Evolutionary conservation across 257 asterid genomes (phyloP).

Genomic region (Solanum pinnatisectum): DNA sequence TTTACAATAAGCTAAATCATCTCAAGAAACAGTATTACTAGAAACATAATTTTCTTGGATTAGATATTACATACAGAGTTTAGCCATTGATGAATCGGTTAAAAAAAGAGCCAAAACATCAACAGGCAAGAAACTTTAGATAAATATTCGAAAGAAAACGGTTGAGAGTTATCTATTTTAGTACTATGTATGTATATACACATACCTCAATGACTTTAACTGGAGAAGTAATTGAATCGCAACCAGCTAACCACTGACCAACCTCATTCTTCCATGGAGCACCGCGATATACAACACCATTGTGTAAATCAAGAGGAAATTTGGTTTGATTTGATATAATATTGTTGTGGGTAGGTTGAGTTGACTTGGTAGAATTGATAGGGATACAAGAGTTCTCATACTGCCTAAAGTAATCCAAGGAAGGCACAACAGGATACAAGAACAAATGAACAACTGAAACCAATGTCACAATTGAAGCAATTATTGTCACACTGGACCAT

Average conservation of each 20-base stretch:
- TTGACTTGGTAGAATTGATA: slow-evolving; percentile 10
- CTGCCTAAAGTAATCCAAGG: slow-evolving; percentile 45
- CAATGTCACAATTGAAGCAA: slow-evolving; percentile 57
- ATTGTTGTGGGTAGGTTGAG: slow-evolving; percentile 1
- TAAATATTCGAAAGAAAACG: too few relatives aligned
- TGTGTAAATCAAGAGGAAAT: slow-evolving; percentile 55
- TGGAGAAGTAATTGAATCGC: slow-evolving; percentile 33
- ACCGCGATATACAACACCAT: slow-evolving; percentile 62
- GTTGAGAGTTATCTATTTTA: too few relatives aligned
- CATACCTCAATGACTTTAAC: slow-evolving; percentile 66
- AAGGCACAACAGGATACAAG: slow-evolving; percentile 52
- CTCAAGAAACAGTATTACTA: background rate
- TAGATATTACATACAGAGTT: background rate
- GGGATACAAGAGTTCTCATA: slow-evolving; percentile 35
- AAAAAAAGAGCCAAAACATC: too few relatives aligned
- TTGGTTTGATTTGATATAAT: slow-evolving; percentile 8
- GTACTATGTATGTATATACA: background rate
- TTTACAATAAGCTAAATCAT: background rate
- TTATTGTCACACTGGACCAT: slow-evolving; percentile 59
- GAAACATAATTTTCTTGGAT: background rate
- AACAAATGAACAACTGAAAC: slow-evolving; percentile 66
- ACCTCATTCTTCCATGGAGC: slow-evolving; percentile 92
- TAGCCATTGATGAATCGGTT: background rate
- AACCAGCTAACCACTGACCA: slow-evolving; percentile 87
- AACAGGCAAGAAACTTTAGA: too few relatives aligned